Conservation (phyloP, 495 filamentous ascomycete genomes). For the Echria macrotheca region DNA sequence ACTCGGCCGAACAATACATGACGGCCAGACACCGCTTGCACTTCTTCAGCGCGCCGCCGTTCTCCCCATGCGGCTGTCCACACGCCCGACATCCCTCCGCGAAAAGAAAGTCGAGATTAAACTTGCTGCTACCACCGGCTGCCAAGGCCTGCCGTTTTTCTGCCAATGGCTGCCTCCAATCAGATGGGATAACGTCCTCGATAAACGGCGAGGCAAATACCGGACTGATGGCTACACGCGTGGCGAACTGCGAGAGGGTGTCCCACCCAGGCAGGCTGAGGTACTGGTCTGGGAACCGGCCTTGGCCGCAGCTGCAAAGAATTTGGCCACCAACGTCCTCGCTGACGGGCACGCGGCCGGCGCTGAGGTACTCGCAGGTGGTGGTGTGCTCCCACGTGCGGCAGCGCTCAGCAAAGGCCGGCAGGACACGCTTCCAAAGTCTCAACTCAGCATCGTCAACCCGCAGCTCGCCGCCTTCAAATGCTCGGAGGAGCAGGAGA, state of each 20-base stretch:
- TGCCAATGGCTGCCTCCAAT: neutral
- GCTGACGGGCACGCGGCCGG: constrained; percentile 24
- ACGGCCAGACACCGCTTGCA: constrained; percentile 26
- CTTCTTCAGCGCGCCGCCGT: constrained; percentile 20
- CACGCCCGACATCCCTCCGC: constrained; percentile 26
- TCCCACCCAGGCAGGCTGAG: constrained; percentile 30
- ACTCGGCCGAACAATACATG: constrained; percentile 31
- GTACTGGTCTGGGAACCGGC: constrained; percentile 26
- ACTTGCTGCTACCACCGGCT: neutral
- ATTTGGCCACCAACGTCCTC: constrained; percentile 20
- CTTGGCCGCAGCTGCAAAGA: constrained; percentile 35
- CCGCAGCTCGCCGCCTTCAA: constrained; percentile 25
- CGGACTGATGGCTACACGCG: constrained; percentile 34
- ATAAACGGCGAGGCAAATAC: constrained; percentile 26
- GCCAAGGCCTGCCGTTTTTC: neutral
- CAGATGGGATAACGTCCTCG: constrained; percentile 22
- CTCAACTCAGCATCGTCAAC: constrained; percentile 39
- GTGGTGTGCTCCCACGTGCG: constrained; percentile 45
- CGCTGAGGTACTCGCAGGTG: constrained; percentile 44
- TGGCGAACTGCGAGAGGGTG: constrained; percentile 17
- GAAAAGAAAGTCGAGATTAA: no score
- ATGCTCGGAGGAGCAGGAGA: constrained; percentile 20
- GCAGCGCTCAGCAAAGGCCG: constrained; percentile 50
- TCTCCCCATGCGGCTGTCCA: constrained; percentile 17
- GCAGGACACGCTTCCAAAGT: constrained; percentile 47